Evolutionary conservation across 2,329 filamentous ascomycete genomes (phyloP), one percentile per base, ranked within the genome.

Genomic region (Stemphylium vesicarium): DNA sequence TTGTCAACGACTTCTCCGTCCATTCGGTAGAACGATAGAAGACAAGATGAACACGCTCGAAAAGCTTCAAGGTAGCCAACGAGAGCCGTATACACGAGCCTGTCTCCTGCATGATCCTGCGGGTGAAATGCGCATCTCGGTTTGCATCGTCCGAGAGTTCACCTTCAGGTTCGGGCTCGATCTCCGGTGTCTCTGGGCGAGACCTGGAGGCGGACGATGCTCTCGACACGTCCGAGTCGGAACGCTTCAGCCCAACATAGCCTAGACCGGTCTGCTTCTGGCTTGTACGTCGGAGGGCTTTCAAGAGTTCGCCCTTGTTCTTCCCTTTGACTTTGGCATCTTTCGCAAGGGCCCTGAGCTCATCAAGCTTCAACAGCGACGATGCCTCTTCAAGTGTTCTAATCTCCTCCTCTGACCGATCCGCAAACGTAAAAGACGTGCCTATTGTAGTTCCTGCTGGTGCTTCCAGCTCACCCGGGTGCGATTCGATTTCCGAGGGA

Each of bases 1-100:
- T 94, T 1, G 92, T 98, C 12, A 99, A 80, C 1, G 94, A 97
- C 74, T 96, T 98, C 67, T 98, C 94, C 0, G 93, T 96, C 95
- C 95, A 99, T 72, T 96, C 91, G 0, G 92, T 96, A 9, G 93
- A 97, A 54, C 94, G 85, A 74, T 98, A 98, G 74, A 97, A 99
- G 24, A 99, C 92, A 2, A 99, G 79, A 77, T 98, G 95, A 0
- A 98, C 92, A 22, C 95, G 86, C 74, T 97, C 92, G 67, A 99
- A 99, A 0, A 99, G 83, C 66, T 88, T 91, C 59, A 92, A 84
- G 0, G 88, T 83, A 0, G 84, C 77, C 0, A 88, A 77, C 0
- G 91, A 91, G 11, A 99, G 84, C 33, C 94, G 84, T 57, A 98
- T 88, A 62, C 93, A 96, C 12, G 92, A 86, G 0, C 95, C 95